Conservation (phyloP, 2,329 filamentous ascomycete species). For the Diaporthe capsici region DNA sequence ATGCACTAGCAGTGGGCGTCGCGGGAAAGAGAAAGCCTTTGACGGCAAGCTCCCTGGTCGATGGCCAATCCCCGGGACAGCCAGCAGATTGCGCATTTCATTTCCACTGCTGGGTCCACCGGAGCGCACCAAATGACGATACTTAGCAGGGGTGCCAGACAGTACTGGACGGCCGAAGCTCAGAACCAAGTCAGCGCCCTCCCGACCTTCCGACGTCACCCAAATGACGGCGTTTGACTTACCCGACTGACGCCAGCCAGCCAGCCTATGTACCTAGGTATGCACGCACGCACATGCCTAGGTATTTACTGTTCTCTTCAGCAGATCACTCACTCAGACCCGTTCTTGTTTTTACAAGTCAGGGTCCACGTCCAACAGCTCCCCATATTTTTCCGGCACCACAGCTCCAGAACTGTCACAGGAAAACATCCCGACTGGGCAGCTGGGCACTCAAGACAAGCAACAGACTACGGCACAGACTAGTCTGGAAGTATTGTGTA, state of each 20-base stretch:
- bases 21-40: neutral
- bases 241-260: neutral
- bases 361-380: neutral
- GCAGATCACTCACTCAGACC: neutral
- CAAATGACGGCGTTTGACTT: neutral
- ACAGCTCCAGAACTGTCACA: neutral
- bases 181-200: neutral
- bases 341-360: neutral
- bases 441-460: slow-evolving; percentile 1
- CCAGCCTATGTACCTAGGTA: neutral
- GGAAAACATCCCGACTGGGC: slow-evolving; percentile 4
- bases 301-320: neutral
- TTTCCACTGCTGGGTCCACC: slow-evolving; percentile 16
- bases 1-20: neutral
- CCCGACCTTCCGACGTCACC: slow-evolving; percentile 5
- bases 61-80: neutral
- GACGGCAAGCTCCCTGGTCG: neutral
- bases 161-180: neutral
- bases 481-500: neutral
- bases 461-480: neutral
- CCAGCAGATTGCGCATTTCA: slow-evolving; percentile 23
- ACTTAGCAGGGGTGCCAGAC: slow-evolving; percentile 1
- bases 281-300: neutral
- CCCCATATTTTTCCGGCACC: neutral
- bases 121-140: slow-evolving; percentile 12